phyloP scores from a whole-genome alignment of 2,329 filamentous ascomycete species.

The Coniochaeta pulveracea region DNA sequence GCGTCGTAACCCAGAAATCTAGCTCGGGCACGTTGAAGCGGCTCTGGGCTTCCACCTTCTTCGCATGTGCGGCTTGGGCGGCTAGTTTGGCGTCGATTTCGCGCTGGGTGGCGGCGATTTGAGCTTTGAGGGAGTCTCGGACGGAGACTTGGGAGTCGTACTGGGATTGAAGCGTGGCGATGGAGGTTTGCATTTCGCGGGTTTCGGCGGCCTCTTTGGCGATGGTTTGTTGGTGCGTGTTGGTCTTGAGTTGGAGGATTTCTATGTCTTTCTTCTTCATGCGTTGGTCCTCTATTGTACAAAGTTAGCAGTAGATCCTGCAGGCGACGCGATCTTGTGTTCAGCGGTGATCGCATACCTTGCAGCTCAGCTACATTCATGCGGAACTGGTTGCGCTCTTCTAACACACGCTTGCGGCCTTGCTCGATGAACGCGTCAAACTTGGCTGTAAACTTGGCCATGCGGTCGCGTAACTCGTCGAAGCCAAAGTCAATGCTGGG shows the following conservation, averaged over 20 bases:
- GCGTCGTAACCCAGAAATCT: conserved; percentile 88
- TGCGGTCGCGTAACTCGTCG: conserved; percentile 87
- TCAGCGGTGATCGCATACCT: conserved; percentile 57
- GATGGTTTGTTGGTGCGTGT: conserved; percentile 61
- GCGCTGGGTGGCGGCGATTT: conserved; percentile 56
- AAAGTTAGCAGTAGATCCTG: neutral
- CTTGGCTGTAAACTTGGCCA: conserved; percentile 80
- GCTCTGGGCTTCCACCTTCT: conserved; percentile 70
- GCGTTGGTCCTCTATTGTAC: conserved; percentile 75
- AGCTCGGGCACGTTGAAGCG: conserved; percentile 88
- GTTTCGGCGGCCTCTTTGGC: conserved; percentile 68
- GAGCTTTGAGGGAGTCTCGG: conserved; percentile 45
- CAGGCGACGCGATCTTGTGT: conserved; percentile 4
- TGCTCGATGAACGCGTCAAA: conserved; percentile 94
- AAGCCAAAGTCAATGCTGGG: conserved; percentile 93
- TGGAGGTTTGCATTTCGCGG: conserved; percentile 58
- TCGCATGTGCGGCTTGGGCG: conserved; percentile 61
- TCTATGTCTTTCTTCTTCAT: conserved; percentile 84
- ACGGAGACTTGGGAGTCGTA: conserved; percentile 47
- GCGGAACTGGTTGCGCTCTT: conserved; percentile 89
- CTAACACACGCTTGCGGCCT: conserved; percentile 76
- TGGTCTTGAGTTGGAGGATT: conserved; percentile 62
- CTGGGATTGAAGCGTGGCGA: conserved; percentile 45
- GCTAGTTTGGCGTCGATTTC: conserved; percentile 59
- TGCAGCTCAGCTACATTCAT: conserved; percentile 83